Conservation (phyloP, 179 eudicot genomes). For the Gypsophila paniculata region DNA sequence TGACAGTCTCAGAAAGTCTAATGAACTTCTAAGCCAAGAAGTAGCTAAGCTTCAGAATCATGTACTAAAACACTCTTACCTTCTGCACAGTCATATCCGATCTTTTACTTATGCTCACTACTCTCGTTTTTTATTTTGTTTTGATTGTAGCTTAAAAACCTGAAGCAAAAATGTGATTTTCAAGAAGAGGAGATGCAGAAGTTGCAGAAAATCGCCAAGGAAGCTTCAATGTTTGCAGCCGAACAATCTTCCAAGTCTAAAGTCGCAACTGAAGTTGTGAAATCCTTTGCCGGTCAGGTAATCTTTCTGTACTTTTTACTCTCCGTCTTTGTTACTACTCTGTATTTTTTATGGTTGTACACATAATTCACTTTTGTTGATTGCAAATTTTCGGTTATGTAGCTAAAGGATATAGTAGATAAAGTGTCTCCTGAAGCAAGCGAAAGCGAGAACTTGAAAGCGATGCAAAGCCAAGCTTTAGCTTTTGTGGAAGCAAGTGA, state of each 20-base stretch:
- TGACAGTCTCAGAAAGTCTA: constrained; percentile 72
- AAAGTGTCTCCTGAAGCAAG: constrained; percentile 50
- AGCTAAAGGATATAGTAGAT: constrained; percentile 57
- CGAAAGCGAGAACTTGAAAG: constrained; percentile 43
- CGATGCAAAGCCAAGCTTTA: constrained; percentile 46
- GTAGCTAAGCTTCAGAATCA: constrained; percentile 62
- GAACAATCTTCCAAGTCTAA: constrained; percentile 54
- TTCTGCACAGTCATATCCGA: neutral
- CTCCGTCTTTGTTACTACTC: neutral
- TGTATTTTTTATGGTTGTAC: too few species aligned
- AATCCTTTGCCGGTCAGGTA: constrained; percentile 55
- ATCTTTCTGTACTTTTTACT: neutral
- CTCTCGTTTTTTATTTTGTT: constrained; percentile 1
- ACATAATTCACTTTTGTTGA: neutral
- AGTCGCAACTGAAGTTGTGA: constrained; percentile 45
- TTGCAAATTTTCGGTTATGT: constrained; percentile 17
- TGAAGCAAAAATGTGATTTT: constrained; percentile 59
- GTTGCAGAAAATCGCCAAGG: constrained; percentile 42
- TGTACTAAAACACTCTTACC: constrained; percentile 29
- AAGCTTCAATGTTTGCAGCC: constrained; percentile 48
- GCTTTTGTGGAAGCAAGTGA: constrained; percentile 40
- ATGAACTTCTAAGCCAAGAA: constrained; percentile 73
- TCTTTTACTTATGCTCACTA: neutral
- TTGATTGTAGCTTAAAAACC: constrained; percentile 43
- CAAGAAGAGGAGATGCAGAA: constrained; percentile 69